Conservation (phyloP, 768 basidiomycete genomes). For the Russula sp. region DNA sequence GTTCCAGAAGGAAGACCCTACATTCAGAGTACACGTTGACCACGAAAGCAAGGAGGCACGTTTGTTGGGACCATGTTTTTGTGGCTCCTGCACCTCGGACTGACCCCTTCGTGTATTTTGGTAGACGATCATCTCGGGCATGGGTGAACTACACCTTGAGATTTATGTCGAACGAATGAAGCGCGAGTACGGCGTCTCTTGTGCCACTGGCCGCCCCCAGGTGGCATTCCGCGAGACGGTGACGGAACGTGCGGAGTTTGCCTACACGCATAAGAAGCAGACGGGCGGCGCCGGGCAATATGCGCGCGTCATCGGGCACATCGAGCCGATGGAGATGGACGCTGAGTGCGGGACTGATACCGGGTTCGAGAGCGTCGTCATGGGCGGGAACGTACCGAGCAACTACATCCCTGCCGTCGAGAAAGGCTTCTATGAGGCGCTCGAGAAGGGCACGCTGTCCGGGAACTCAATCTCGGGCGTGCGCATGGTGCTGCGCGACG, state of each 20-base stretch:
- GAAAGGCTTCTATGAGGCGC: constrained; percentile 94
- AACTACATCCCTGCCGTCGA: constrained; percentile 93
- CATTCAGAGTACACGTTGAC: constrained; percentile 96
- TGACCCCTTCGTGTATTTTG: neutral
- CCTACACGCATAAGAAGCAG: constrained; percentile 96
- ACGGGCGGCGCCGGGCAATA: constrained; percentile 96
- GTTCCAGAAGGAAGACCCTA: constrained; percentile 98
- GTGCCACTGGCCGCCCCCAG: constrained; percentile 89
- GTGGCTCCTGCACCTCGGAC: neutral
- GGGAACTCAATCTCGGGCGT: constrained; percentile 85
- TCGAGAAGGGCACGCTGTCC: constrained; percentile 83
- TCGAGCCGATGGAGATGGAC: constrained; percentile 81
- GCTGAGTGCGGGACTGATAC: constrained; percentile 73
- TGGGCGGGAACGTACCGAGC: constrained; percentile 87
- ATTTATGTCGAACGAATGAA: constrained; percentile 99
- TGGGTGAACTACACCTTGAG: constrained; percentile 98
- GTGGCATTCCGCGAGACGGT: constrained; percentile 97
- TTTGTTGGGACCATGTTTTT: constrained; percentile 3
- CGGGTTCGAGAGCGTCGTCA: constrained; percentile 79
- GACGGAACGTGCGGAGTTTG: constrained; percentile 72
- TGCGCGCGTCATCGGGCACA: constrained; percentile 82
- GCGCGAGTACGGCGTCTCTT: constrained; percentile 92
- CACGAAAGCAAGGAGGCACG: constrained; percentile 84
- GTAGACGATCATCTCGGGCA: constrained; percentile 97
- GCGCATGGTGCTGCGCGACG: constrained; percentile 84